These are phyloP conservation scores for Alternaria tenuissima DNA, from an alignment of 2,329 filamentous ascomycete genomes.

Conservation along the genomic window DNA sequence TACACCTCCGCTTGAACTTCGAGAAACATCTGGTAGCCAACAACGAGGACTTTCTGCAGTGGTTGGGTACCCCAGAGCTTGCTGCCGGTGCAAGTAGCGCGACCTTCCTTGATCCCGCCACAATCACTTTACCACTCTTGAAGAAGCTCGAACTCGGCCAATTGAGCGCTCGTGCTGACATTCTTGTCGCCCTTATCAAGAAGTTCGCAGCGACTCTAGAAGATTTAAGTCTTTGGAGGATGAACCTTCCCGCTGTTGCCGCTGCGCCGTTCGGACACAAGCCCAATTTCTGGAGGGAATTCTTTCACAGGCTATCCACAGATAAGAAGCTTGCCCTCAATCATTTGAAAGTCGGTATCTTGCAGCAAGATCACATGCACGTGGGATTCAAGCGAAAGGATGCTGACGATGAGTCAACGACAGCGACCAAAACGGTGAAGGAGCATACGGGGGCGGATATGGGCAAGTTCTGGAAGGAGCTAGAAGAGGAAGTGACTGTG, in stretches of 20 bases:
- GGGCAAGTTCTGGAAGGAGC: constrained; percentile 19
- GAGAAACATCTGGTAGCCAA: constrained; percentile 25
- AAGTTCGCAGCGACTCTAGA: constrained; percentile 58
- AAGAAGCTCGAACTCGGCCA: constrained; percentile 37
- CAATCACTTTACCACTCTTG: constrained; percentile 25
- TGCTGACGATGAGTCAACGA: neutral
- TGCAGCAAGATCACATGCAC: constrained; percentile 22
- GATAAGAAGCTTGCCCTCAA: constrained; percentile 22
- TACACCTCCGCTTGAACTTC: constrained; percentile 65
- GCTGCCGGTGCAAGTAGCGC: neutral
- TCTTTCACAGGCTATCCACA: constrained; percentile 25
- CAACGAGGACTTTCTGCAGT: constrained; percentile 45
- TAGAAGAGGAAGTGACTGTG: constrained; percentile 24
- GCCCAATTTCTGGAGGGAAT: constrained; percentile 28
- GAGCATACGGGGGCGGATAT: constrained; percentile 26
- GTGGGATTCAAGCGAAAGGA: constrained; percentile 22
- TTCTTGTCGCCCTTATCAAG: constrained; percentile 21
- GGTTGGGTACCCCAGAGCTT: constrained; percentile 41
- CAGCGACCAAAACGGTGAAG: constrained; percentile 1
- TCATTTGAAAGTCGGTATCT: constrained; percentile 27
- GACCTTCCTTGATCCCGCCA: constrained; percentile 12
- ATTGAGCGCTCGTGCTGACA: constrained; percentile 14
- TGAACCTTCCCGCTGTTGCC: constrained; percentile 37
- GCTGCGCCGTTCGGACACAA: constrained; percentile 14
- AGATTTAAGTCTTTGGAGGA: constrained; percentile 57